Percentiles rank a stretch among this genome's conserved stretches.
Conservation (phyloP, 1,284 basidiomycete species). For the Schizophyllum amplum region DNA sequence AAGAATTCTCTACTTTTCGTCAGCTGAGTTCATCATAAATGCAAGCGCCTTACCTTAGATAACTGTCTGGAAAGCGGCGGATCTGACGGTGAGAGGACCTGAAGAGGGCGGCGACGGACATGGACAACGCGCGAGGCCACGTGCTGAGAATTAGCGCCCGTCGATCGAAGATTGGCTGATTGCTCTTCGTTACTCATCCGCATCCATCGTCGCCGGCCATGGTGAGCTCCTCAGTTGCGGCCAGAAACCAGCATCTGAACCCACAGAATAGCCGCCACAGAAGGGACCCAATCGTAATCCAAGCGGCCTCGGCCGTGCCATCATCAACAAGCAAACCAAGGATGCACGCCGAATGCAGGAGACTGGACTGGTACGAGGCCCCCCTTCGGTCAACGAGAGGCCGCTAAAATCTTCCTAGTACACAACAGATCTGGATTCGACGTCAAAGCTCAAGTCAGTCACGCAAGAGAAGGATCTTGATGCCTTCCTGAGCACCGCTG, state of each 20-base stretch:
- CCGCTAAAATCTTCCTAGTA: constrained; percentile 41
- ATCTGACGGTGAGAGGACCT: constrained; percentile 44
- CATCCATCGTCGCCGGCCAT: background rate
- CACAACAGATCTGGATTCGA: constrained; percentile 65
- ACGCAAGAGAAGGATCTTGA: constrained; percentile 96
- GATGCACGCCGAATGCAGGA: constrained; percentile 69
- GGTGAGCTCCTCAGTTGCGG: background rate
- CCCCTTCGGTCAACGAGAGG: background rate
- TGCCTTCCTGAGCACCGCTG: constrained; percentile 93
- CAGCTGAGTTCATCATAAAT: constrained; percentile 9
- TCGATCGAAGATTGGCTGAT: background rate
- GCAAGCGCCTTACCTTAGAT: constrained; percentile 41
- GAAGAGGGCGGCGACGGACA: constrained; percentile 36
- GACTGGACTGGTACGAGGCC: constrained; percentile 61
- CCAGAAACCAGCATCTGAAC: background rate
- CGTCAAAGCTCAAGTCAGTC: constrained; percentile 78
- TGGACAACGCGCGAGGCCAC: background rate
- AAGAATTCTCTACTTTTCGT: constrained; percentile 49
- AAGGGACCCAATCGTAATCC: constrained; percentile 45
- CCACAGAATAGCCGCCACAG: background rate
- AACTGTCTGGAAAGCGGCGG: constrained; percentile 44
- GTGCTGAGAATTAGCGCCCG: background rate
- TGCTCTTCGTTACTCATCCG: background rate
- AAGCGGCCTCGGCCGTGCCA: constrained; percentile 82
- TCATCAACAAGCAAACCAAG: constrained; percentile 83